Evolutionary conservation across 1,284 basidiomycete genomes (phyloP), one percentile per base, ranked within the genome.

Genomic region (Inonotus hispidus): DNA sequence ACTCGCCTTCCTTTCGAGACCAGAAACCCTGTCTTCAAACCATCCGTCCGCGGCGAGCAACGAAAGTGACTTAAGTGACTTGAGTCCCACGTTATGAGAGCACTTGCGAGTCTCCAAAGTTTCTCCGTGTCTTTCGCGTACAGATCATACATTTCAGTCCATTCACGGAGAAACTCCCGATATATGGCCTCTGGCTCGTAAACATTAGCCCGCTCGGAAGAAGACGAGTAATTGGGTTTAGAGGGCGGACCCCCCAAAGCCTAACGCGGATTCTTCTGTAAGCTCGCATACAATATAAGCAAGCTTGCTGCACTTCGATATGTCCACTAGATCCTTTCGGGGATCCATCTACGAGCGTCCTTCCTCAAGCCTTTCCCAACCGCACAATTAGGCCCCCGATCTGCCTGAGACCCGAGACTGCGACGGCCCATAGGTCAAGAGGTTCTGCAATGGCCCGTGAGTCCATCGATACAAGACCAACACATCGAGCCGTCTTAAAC

Each of bases 361-460:
- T 1, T 43, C 11, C n/a, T n/a, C 19, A 2, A 7, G 16, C 19
- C 13, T 21, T 43, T 3, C n/a, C 6, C 32, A 35, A 10, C 19
- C n/a, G 8, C 41, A 10, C 32, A 19, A 39, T 11, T 19, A 27
- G 10, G 16, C 14, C 57, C 32, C 35, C 14, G 23, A 58, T 46
- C 35, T 53, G 57, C 27, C 21, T 27, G 16, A 50, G 10, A n/a
- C 46, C 57, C 8, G 46, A 16, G 1, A 58, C 38, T 16, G 16
- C 14, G 16, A 58, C 16, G 4, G 46, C n/a, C 6, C 57, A 32
- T 3, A 58, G 35, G 21, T 58, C 57, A 19, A 58, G 27, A 1
- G 57, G 57, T 13, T 47, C 57, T 37, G 46, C 46, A 27, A 58
- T 58, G 21, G 27, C 23, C 23, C 57, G 57, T 23, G 52, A 58